Base-by-base conservation (phyloP, 495 filamentous ascomycete genomes). In the Saxophila tyrrhenica region DNA sequence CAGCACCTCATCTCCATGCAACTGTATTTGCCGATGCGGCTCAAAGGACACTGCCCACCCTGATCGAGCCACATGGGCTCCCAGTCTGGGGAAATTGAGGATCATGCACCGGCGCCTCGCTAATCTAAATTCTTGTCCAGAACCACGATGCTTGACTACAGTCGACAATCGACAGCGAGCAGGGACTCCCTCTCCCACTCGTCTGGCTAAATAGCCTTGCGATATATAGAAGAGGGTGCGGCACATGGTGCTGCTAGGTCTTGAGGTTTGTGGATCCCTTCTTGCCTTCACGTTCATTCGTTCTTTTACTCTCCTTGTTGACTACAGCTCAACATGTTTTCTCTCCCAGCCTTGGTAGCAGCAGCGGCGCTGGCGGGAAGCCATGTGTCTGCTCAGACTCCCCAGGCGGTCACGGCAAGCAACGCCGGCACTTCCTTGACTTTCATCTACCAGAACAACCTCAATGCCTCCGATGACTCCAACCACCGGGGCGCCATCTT, bases 391-490 rank as follows among this genome's bases (percentile, higher is more conserved):
- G 29, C 29, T 35, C 29, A 35, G 29, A 7, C 29, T 35, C 5
- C 41, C n/a, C 41, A 21, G 1, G 15, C 38, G 1, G 53, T 16
- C n/a, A 61, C 23, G 20, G 35, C 61, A 22, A 61, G 50, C 42
- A 75, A 73, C 54, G 57, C 64, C 13, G 55, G 64, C 32, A 68
- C 66, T 0, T 75, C 73, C 16, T 56, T 74, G 38, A 72, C 70
- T 5, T 57, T 74, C 2, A 51, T 74, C 7, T 74, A 72, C 42
- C 73, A 75, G 55, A 75, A 75, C 61, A 74, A 74, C 51, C 58
- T 75, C 16, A 75, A 75, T 54, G 55, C 60, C n/a, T 67, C 68
- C 9, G 73, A 75, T 54, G 67, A 72, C 57, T 64, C 52, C 9
- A 74, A 73, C 52, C 73, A 75, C 60, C 62, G 69, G 21, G 68